These are phyloP conservation scores for Colletotrichum tanaceti DNA, from an alignment of 2,329 filamentous ascomycete species.

Conservation along the genomic window DNA sequence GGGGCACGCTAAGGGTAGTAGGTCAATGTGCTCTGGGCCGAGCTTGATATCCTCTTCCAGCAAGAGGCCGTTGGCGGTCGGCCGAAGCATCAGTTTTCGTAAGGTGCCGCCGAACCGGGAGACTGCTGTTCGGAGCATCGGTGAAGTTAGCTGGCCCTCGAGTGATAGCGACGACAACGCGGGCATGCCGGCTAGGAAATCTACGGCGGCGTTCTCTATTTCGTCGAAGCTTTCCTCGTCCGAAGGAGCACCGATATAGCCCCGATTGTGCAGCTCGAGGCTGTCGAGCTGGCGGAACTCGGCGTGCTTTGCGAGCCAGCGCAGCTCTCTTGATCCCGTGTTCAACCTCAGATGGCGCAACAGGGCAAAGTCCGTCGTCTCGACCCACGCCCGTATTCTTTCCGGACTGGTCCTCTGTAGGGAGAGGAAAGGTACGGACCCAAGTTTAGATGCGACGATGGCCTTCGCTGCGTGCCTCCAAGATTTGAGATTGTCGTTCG, in stretches of 20 bases:
- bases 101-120: constrained; percentile 2
- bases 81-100: constrained; percentile 4
- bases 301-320: constrained; percentile 11
- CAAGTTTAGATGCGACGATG: neutral
- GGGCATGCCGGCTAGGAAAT: constrained; percentile 12
- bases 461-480: neutral
- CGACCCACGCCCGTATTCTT: constrained; percentile 7
- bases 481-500: neutral
- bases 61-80: neutral
- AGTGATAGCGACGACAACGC: constrained; percentile 4
- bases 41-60: neutral
- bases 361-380: constrained; percentile 7
- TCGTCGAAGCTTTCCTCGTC: neutral
- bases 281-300: neutral
- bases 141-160: neutral
- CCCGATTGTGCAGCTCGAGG: constrained; percentile 4
- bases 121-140: constrained; percentile 1
- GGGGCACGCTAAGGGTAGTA: neutral
- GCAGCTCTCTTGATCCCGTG: constrained; percentile 1
- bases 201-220: neutral
- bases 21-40: neutral
- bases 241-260: neutral
- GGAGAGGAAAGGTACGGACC: constrained; percentile 8
- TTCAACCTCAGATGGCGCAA: constrained; percentile 19
- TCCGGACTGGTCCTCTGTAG: neutral